Base-by-base conservation (phyloP, 2,329 filamentous ascomycete species). In the Pyrenochaeta sp. region DNA sequence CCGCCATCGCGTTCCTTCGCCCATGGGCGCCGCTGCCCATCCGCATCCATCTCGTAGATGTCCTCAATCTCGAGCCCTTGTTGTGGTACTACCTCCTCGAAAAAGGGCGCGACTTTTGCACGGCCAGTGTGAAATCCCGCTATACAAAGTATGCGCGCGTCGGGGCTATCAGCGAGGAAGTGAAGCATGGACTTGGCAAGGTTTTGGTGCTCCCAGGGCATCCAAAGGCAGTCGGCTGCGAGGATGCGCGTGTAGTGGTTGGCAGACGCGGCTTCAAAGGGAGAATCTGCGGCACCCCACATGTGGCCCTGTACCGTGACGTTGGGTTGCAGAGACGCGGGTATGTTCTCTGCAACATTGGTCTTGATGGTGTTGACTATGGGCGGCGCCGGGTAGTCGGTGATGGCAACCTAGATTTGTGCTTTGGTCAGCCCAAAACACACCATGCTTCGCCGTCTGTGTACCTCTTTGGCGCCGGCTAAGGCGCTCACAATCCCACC, bases 191-290 rank as follows among this genome's bases (percentile, higher is more conserved):
- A 90, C 36, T 69, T 73, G 41, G 82, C 82, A 21, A 92, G 80
- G 71, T 87, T 89, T n/a, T 75, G 80, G 73, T 92, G 90, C 77
- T 91, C 84, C 78, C 82, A 83, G 1, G 85, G 84, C 87, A 91
- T 90, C 89, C 89, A 92, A 51, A 90, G 81, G 66, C 89, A 91
- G 74, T 92, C 89, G 57, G 87, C 87, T 0, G 86, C 86, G n/a
- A 91, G 75, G 35, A 92, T 79, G 51, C 87, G 82, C 40, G 85
- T 85, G 67, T 87, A 90, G 1, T 60, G 51, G 7, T 75, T 75
- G 11, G 74, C 74, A 45, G 77, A 60, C 1, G 62, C 45, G 6
- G 39, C 20, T 11, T 79, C 75, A 43, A 85, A 79, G 21, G 70
- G 36, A 14, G 76, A 73, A 12, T 73, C 65, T 1, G 85, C 68